Percentiles rank a stretch among this genome's conserved stretches.
These are phyloP conservation scores for Euphorbia lathyris DNA, from an alignment of 345 rosid genomes.

Conservation along the genomic window DNA sequence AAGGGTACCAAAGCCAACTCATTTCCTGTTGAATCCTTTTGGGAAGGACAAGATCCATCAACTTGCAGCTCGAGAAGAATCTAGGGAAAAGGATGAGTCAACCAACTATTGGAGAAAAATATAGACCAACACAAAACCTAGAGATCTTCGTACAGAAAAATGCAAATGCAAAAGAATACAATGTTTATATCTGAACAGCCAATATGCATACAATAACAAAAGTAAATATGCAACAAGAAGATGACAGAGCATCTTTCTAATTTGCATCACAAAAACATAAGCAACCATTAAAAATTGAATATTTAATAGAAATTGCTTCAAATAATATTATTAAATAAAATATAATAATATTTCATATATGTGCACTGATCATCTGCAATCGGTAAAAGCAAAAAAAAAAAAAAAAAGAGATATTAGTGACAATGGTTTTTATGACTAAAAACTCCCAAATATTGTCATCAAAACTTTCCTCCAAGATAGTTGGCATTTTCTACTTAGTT, in stretches of 20 bases:
- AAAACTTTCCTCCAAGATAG: background rate
- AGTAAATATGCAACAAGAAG: background rate
- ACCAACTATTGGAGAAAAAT: conserved; percentile 5
- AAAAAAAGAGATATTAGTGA: background rate
- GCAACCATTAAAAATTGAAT: background rate
- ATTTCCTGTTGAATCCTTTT: conserved; percentile 60
- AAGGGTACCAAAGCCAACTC: conserved; percentile 67
- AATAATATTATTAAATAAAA: no score
- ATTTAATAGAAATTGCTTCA: background rate
- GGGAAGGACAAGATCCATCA: conserved; percentile 43
- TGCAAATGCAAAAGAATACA: background rate
- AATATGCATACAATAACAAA: background rate
- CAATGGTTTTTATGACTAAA: background rate
- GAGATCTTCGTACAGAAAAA: background rate
- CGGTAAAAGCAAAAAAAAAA: background rate
- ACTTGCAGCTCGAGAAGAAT: conserved; percentile 69
- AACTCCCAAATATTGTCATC: background rate
- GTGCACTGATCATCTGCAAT: background rate
- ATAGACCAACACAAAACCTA: background rate
- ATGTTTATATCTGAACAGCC: background rate
- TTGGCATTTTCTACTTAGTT: background rate
- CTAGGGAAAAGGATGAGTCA: conserved; percentile 37
- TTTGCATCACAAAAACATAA: background rate
- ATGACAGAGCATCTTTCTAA: background rate
- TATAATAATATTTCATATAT: background rate